phyloP scores from a whole-genome alignment of 148 eudicot genomes.

The Vaccinium corymbosum region DNA sequence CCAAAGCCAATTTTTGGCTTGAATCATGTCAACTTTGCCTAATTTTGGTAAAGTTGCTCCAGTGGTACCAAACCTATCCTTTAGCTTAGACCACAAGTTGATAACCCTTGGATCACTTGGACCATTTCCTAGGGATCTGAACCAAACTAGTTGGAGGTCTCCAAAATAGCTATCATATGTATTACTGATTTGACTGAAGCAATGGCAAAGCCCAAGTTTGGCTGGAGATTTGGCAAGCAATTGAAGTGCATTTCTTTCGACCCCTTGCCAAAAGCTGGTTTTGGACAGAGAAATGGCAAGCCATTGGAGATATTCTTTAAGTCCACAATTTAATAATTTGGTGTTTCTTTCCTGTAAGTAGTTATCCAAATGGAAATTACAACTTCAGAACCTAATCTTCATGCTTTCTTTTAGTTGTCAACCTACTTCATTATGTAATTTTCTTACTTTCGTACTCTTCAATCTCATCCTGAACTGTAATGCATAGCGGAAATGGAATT shows the following conservation, averaged over 20 bases:
- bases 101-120: not conserved
- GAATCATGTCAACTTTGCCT: not conserved
- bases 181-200: not conserved
- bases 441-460: not conserved
- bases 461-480: not conserved
- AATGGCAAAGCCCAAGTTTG: not conserved
- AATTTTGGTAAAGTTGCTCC: not conserved
- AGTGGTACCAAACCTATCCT: not conserved
- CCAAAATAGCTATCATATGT: not conserved
- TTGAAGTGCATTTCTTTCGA: not conserved
- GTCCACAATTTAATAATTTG: not conserved
- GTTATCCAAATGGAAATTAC: not conserved
- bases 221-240: not conserved
- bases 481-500: not conserved
- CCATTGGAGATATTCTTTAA: not conserved
- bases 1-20: not conserved
- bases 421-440: not conserved
- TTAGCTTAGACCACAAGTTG: not conserved
- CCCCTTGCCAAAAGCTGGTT: not conserved
- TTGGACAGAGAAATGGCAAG: not conserved
- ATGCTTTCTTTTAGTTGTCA: not conserved
- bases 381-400: constrained; percentile 1
- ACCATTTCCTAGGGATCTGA: not conserved
- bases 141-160: not conserved
- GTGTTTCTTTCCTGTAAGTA: not conserved